Conservation (phyloP, 2,329 filamentous ascomycete genomes). For the Talaromyces sp. region DNA sequence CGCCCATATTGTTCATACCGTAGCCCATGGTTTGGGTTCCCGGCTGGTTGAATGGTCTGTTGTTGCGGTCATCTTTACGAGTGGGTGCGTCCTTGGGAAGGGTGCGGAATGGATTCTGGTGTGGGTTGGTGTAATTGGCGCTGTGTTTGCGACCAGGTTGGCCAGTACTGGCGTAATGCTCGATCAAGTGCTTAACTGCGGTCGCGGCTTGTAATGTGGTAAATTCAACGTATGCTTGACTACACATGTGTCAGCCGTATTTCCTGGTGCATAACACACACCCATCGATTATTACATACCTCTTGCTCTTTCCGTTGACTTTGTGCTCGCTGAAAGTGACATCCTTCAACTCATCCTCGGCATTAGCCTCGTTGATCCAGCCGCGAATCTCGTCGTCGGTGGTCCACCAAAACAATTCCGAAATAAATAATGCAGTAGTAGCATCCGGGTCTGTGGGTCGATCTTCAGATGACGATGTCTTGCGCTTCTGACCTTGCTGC, state of each 20-base stretch:
- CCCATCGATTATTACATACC: slow-evolving; percentile 55
- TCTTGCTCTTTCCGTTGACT: slow-evolving; percentile 97
- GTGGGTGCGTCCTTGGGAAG: slow-evolving; percentile 82
- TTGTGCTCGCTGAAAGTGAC: slow-evolving; percentile 98
- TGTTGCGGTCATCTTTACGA: slow-evolving; percentile 61
- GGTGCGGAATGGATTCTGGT: slow-evolving; percentile 83
- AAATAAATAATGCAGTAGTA: slow-evolving; percentile 73
- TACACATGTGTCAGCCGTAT: slow-evolving; percentile 26
- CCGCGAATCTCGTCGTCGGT: slow-evolving; percentile 92
- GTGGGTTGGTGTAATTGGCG: slow-evolving; percentile 71
- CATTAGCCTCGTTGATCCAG: slow-evolving; percentile 75
- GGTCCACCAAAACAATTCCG: slow-evolving; percentile 94
- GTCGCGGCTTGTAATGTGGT: slow-evolving; percentile 78
- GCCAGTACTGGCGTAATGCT: slow-evolving; percentile 57
- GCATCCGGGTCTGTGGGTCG: slow-evolving; percentile 58
- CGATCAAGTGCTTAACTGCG: slow-evolving; percentile 77
- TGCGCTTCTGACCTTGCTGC: slow-evolving; percentile 61
- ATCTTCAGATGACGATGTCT: slow-evolving; percentile 48
- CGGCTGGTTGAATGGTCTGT: slow-evolving; percentile 44
- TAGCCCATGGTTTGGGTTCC: slow-evolving; percentile 40
- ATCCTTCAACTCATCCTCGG: slow-evolving; percentile 82
- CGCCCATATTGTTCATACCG: slow-evolving; percentile 35
- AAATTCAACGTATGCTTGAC: slow-evolving; percentile 81
- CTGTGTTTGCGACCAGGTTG: slow-evolving; percentile 63
- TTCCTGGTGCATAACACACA: no score